Conservation (phyloP, 805 yeast genomes). For the Ogataea pini region DNA sequence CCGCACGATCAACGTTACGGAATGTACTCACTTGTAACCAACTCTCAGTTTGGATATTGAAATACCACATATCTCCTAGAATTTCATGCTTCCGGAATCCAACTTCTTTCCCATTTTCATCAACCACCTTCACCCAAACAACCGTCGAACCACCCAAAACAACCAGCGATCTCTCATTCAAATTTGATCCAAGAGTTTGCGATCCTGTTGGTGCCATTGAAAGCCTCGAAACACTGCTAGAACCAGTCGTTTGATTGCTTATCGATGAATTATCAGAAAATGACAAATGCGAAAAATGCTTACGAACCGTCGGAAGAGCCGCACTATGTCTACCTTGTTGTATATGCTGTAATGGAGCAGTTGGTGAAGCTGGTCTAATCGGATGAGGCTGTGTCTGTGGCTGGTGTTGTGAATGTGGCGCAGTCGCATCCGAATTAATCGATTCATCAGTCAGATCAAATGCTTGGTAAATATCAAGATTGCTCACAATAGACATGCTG, state of each 20-base stretch:
- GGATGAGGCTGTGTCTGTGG: constrained; percentile 11
- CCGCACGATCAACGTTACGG: constrained; percentile 7
- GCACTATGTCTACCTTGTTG: background rate
- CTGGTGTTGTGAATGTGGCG: background rate
- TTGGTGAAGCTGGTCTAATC: background rate
- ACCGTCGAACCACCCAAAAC: constrained; percentile 37
- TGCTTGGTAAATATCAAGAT: background rate
- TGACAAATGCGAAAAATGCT: constrained; percentile 3
- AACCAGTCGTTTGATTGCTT: background rate
- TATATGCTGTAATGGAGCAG: constrained; percentile 8
- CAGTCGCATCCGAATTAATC: background rate
- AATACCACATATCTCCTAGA: constrained; percentile 53
- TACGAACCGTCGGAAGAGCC: background rate
- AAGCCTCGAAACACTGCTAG: constrained; percentile 13
- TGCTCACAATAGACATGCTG: constrained; percentile 27
- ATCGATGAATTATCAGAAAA: constrained; percentile 3
- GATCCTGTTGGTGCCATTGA: constrained; percentile 15
- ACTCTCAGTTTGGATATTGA: constrained; percentile 42
- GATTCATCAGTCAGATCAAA: constrained; percentile 6
- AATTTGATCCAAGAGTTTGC: constrained; percentile 1
- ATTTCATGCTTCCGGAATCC: constrained; percentile 31
- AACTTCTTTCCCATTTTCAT: constrained; percentile 19
- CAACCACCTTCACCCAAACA: constrained; percentile 25
- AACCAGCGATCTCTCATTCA: constrained; percentile 27
- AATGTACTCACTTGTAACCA: constrained; percentile 38